Base-by-base conservation (phyloP, 2,329 filamentous ascomycete species). In the Boeremia exigua region DNA sequence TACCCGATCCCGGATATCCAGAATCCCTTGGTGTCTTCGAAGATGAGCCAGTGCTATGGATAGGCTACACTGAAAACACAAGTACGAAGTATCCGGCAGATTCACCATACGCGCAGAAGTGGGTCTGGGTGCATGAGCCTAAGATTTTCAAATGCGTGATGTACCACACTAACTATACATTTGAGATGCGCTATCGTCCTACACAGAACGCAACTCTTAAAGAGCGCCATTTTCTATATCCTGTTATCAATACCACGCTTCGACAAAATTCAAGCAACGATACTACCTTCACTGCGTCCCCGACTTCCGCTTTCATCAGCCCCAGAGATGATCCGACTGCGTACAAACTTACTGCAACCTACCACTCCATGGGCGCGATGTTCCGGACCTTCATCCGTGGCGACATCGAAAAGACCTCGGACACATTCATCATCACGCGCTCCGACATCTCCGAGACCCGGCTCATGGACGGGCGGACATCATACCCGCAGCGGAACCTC, bases 81-180 rank as follows among this genome's bases (percentile, higher is more conserved):
- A 54, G 53, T 1, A 48, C 56, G 17, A 61, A 64, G 1, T 72
- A 74, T 34, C 52, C 58, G 2, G 25, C 53, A 1, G 58, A 63
- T 11, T 70, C 68, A 1, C 63, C 65, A 3, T 64, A 70, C 19
- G 58, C 49, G 9, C 56, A 62, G 14, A 67, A 63, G 36, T 77
- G 74, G 74, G 56, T 56, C 10, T 61, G 59, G 27, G 65, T 73
- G 0, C 71, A 74, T 32, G 63, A 69, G 44, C 67, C 74, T 0
- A 71, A 71, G 42, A 71, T 75, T 36, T 70, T 75, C 58, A 71
- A 67, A 55, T 76, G 74, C 57, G 62, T 69, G 10, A 66, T 70
- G 51, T 57, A 75, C 33, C 65, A 75, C 42, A 75, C 73, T 12
- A 71, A 73, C 37, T 77, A 75, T 56, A 75, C 68, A 0, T 70